Conservation (phyloP, 306 rosid genomes). For the Pueraria montana region DNA sequence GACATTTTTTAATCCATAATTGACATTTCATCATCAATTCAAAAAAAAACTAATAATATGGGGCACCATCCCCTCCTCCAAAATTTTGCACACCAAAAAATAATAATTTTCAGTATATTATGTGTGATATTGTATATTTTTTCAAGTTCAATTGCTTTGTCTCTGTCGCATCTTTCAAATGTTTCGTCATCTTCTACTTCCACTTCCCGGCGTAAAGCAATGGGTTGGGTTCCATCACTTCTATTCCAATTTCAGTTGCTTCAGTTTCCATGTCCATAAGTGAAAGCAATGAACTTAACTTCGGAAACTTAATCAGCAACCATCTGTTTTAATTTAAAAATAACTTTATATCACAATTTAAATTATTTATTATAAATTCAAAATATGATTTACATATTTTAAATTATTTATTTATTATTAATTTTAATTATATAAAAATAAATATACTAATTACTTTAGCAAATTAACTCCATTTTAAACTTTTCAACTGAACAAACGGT, state of each 20-base stretch:
- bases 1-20: slow-evolving; percentile 26
- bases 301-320: too few species aligned
- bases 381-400: neutral
- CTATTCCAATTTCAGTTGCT: too few species aligned
- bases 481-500: slow-evolving; percentile 4
- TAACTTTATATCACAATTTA: too few species aligned
- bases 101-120: neutral
- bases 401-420: neutral
- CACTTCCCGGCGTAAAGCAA: too few species aligned
- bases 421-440: neutral
- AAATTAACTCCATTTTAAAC: neutral
- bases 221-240: too few species aligned
- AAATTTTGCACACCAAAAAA: neutral
- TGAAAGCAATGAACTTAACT: too few species aligned
- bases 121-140: neutral
- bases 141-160: neutral
- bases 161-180: too few species aligned
- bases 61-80: neutral
- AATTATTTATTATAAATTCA: neutral
- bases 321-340: too few species aligned
- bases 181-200: too few species aligned
- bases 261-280: too few species aligned
- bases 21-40: slow-evolving; percentile 23
- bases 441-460: neutral
- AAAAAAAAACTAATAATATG: neutral